Conservation (phyloP, 169 alveolate genomes). For the Plasmodium knowlesi region DNA sequence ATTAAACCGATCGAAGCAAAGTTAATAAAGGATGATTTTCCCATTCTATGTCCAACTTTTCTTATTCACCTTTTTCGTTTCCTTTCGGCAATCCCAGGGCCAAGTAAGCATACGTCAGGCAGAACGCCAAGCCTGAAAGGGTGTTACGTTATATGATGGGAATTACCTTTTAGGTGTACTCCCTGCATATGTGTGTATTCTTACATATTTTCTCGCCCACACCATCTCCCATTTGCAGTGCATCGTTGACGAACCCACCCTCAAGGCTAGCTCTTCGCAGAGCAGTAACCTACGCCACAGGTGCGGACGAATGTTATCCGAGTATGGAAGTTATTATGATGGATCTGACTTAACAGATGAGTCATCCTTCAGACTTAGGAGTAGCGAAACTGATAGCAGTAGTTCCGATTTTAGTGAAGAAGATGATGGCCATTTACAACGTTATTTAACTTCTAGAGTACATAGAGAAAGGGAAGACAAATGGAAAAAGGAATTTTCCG, state of each 20-base stretch:
- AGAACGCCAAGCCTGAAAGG: not conserved
- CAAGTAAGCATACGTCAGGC: not conserved
- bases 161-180: not conserved
- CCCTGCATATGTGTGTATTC: not conserved
- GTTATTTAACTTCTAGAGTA: not conserved
- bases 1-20: not conserved
- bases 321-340: not conserved
- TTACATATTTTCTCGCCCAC: not conserved
- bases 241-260: not conserved
- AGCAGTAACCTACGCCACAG: not conserved
- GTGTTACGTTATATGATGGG: not conserved
- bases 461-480: not conserved
- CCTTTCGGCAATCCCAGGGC: not conserved
- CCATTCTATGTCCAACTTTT: not conserved
- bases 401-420: not conserved
- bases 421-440: not conserved
- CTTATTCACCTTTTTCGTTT: not conserved
- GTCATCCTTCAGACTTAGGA: not conserved
- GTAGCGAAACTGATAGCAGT: not conserved
- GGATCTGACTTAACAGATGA: not conserved
- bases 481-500: not conserved
- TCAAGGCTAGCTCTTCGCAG: not conserved
- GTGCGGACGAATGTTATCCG: not conserved
- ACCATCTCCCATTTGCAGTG: not conserved
- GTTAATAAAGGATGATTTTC: not conserved